Base-by-base conservation (phyloP, 805 yeast species). In the Yamadazyma paraphyllophila region DNA sequence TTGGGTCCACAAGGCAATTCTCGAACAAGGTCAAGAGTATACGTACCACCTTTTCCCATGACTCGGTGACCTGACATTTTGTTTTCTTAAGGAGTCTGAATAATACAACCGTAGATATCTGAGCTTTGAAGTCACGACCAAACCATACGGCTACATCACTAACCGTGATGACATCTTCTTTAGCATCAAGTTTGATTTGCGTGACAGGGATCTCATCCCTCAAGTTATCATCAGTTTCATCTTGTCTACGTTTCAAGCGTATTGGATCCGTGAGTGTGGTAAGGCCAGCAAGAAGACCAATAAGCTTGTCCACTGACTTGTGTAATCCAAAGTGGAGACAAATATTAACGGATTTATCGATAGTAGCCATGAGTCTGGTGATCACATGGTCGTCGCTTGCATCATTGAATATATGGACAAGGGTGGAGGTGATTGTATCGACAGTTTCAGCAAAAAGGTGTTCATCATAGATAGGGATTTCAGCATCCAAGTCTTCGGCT, bases 71-170 rank as follows among this genome's bases (percentile, higher is more conserved):
- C 32, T 65, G 63, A 42, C 77, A 72, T 17, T 73, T 72, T 26
- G 81, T 81, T 52, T 81, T 78, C 51, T 81, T 80, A 26, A 88
- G 66, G 27, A 92, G 78, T 51, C 96, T 74, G 71, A 92, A 90
- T 40, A 92, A 70, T 1, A 92, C 92, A 41, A 91, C 90, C 2
- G 90, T 77, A 10, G 97, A 85, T 49, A 92, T 69, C 60, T 95
- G 99, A 0, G 96, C 96, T 58, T 91, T 89, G 67, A 88, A 88
- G 58, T 90, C 94, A 39, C 85, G 76, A 6, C 99, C 99, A 60
- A 94, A 83, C 61, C 83, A 76, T 12, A 90, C 88, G 0, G 97
- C 80, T 43, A 81, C 67, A 46, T 88, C 90, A 58, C 95, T 84
- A 3, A 94, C 94, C 3, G 86, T 83, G 30, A 94, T 76, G 4